phyloP scores from a whole-genome alignment of 495 filamentous ascomycete genomes.

The Tuber borchii region DNA sequence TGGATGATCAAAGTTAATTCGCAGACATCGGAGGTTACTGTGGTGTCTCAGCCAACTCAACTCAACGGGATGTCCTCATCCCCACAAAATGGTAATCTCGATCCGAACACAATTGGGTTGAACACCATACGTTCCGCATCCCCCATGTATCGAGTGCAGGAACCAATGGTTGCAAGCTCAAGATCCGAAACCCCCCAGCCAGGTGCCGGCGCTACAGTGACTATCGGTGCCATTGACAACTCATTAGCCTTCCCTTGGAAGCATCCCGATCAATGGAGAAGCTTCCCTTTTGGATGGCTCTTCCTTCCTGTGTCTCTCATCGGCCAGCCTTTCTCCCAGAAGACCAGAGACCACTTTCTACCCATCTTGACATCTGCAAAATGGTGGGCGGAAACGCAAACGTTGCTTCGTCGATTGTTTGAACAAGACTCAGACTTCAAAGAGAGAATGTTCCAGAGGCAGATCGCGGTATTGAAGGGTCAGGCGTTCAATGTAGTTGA shows the following conservation, averaged over 20 bases:
- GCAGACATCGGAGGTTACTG: constrained; percentile 70
- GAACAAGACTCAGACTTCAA: constrained; percentile 91
- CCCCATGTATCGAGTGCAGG: constrained; percentile 68
- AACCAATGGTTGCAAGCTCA: constrained; percentile 68
- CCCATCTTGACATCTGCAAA: constrained; percentile 84
- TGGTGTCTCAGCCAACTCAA: constrained; percentile 74
- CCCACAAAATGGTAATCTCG: constrained; percentile 49
- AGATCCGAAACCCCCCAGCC: constrained; percentile 55
- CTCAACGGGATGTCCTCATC: constrained; percentile 55
- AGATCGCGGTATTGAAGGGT: constrained; percentile 98
- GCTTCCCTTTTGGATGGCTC: constrained; percentile 97
- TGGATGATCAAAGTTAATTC: constrained; percentile 99
- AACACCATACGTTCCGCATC: constrained; percentile 46
- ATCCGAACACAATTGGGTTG: constrained; percentile 40
- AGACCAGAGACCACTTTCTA: constrained; percentile 86
- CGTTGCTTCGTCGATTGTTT: constrained; percentile 74
- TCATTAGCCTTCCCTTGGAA: constrained; percentile 99
- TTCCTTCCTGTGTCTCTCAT: constrained; percentile 96
- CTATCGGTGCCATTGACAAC: constrained; percentile 93
- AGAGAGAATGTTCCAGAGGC: constrained; percentile 92
- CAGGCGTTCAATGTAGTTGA: constrained; percentile 99
- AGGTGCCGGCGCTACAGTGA: constrained; percentile 55
- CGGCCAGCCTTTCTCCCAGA: constrained; percentile 89
- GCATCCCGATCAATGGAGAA: constrained; percentile 85
- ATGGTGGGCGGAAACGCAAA: constrained; percentile 95